Conservation (phyloP, 371 early-diverging fungal species). For the Polyrhizophydium stewartii region DNA sequence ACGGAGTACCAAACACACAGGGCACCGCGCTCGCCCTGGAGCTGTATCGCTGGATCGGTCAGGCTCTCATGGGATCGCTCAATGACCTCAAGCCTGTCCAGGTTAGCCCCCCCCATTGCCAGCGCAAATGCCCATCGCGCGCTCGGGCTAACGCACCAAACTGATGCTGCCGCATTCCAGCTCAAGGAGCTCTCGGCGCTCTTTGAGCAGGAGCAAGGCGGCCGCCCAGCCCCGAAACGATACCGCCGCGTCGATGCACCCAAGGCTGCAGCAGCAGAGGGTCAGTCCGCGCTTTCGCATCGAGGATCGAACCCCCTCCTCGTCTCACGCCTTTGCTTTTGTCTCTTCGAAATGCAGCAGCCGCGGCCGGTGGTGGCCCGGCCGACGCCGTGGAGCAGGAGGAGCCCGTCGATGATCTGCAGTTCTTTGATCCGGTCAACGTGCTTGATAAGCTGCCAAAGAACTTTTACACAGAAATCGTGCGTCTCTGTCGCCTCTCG, state of each 20-base stretch:
- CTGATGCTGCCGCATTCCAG: conserved; percentile 19
- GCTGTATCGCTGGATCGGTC: conserved; percentile 77
- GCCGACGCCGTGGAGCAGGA: neutral
- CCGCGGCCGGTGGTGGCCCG: neutral
- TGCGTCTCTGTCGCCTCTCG: conserved; percentile 13
- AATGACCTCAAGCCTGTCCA: conserved; percentile 62
- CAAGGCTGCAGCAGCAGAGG: conserved; percentile 16
- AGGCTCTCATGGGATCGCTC: conserved; percentile 60
- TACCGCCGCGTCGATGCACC: conserved; percentile 66
- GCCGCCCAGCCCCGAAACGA: conserved; percentile 62
- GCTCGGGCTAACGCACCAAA: neutral
- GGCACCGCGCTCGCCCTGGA: conserved; percentile 68
- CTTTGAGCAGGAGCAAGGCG: conserved; percentile 68
- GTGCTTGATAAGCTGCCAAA: conserved; percentile 77
- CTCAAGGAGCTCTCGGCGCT: conserved; percentile 82
- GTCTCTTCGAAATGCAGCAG: too few species aligned
- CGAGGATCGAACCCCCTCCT: too few species aligned
- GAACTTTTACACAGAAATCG: conserved; percentile 71
- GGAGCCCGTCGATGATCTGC: conserved; percentile 63
- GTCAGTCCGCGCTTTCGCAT: too few species aligned
- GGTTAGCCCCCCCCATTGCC: conserved; percentile 9
- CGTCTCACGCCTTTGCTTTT: too few species aligned
- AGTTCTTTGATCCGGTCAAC: conserved; percentile 86
- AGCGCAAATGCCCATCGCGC: neutral
- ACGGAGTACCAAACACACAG: conserved; percentile 19